Evolutionary conservation across 441 rosid species (phyloP).

Genomic region (Populus trichocarpa): DNA sequence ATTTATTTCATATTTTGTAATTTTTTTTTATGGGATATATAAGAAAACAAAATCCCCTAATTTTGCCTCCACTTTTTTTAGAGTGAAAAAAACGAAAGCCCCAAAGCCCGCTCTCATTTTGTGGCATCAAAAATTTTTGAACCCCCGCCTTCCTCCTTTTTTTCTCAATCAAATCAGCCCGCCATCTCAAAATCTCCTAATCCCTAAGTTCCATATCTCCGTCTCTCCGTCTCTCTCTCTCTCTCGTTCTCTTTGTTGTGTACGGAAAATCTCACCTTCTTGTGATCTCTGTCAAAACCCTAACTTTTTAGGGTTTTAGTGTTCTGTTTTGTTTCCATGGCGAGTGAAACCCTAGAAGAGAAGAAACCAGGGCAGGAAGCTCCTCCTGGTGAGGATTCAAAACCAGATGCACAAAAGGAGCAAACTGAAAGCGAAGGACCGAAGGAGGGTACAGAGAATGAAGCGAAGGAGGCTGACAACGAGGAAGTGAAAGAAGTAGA

Average conservation of each 20-base stretch:
- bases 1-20: too few species aligned
- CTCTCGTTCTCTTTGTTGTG: background rate
- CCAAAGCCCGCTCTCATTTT: slow-evolving; percentile 37
- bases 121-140: slow-evolving; percentile 27
- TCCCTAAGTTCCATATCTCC: slow-evolving; percentile 12
- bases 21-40: background rate
- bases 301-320: slow-evolving; percentile 20
- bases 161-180: slow-evolving; percentile 14
- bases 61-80: background rate
- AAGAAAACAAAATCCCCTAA: background rate
- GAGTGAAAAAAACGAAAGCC: background rate
- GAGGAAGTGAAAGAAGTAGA: slow-evolving; percentile 14
- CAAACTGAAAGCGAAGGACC: slow-evolving; percentile 16
- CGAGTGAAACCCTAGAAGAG: slow-evolving; percentile 72
- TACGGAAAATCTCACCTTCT: background rate
- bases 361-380: slow-evolving; percentile 44
- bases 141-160: slow-evolving; percentile 39
- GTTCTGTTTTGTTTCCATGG: slow-evolving; percentile 36
- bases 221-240: background rate
- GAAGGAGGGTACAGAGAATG: slow-evolving; percentile 13
- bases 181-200: slow-evolving; percentile 1
- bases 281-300: slow-evolving; percentile 11
- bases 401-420: slow-evolving; percentile 7
- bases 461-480: slow-evolving; percentile 17
- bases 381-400: slow-evolving; percentile 28